Evolutionary conservation across 163 green algal species (phyloP).

Genomic region (Scenedesmus sp.): DNA sequence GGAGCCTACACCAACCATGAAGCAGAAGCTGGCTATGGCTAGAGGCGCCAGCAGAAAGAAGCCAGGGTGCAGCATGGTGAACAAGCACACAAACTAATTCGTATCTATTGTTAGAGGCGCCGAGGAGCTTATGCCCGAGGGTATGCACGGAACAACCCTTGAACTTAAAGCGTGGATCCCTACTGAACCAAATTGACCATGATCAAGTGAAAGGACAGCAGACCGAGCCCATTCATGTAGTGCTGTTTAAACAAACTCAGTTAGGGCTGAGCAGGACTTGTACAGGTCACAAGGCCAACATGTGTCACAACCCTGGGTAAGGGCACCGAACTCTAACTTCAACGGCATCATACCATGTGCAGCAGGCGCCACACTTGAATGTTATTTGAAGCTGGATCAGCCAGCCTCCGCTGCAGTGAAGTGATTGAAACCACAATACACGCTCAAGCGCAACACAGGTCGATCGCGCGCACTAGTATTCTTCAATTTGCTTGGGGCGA

Average conservation of each 20-base stretch:
- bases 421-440: background rate
- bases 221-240: background rate
- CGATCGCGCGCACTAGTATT: background rate
- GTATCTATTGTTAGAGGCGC: background rate
- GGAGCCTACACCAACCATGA: conserved; percentile 72
- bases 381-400: background rate
- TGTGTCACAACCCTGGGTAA: background rate
- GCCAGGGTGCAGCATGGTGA: conserved; percentile 29
- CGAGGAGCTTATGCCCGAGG: background rate
- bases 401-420: background rate
- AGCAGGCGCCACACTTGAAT: background rate
- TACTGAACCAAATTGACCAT: background rate
- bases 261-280: background rate
- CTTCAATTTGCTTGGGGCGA: no score
- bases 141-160: background rate
- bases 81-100: background rate
- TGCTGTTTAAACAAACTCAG: background rate
- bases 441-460: background rate
- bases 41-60: conserved; percentile 58
- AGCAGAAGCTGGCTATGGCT: conserved; percentile 67
- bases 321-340: background rate
- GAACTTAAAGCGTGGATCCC: background rate
- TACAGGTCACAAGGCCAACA: background rate
- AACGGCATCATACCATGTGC: background rate
- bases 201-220: background rate